A percentile compares a stretch with the other conserved stretches of the same genome.
These are phyloP conservation scores for Syzygium syzygioides DNA, from an alignment of 441 rosid genomes.

Conservation along the genomic window DNA sequence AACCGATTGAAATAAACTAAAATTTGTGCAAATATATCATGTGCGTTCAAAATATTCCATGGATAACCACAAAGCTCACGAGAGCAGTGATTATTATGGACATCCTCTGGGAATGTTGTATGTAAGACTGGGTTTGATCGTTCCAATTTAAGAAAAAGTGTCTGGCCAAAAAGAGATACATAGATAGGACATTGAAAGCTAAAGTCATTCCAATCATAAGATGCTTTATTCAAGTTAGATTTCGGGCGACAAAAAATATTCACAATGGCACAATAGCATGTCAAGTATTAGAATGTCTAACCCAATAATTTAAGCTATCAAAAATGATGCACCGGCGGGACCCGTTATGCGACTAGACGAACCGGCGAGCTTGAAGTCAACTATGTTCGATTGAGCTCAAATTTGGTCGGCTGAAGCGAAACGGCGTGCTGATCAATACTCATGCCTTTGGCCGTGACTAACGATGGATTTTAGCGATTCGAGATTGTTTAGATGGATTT, in stretches of 20 bases:
- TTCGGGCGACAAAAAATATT: neutral
- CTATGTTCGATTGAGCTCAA: too few relatives aligned
- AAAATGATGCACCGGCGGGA: too few relatives aligned
- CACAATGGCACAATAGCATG: neutral
- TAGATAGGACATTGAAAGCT: neutral
- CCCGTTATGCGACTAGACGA: too few relatives aligned
- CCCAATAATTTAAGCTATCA: too few relatives aligned
- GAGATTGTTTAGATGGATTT: too few relatives aligned
- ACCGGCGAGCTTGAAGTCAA: too few relatives aligned
- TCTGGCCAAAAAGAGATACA: fast-evolving
- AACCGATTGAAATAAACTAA: neutral
- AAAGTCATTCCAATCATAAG: neutral
- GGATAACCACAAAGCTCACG: neutral
- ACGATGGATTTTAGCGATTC: too few relatives aligned
- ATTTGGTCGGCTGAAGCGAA: too few relatives aligned
- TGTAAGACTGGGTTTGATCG: neutral
- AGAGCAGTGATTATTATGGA: neutral
- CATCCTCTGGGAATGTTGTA: neutral
- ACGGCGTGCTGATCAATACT: too few relatives aligned
- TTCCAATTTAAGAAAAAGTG: neutral
- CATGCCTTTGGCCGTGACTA: too few relatives aligned
- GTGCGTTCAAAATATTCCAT: neutral
- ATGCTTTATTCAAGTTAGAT: neutral
- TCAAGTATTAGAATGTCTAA: too few relatives aligned
- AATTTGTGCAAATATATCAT: neutral